Evolutionary conservation across 176 grass and related monocot genomes (phyloP), one percentile per base, ranked within the genome.

Genomic region (Cocos nucifera): DNA sequence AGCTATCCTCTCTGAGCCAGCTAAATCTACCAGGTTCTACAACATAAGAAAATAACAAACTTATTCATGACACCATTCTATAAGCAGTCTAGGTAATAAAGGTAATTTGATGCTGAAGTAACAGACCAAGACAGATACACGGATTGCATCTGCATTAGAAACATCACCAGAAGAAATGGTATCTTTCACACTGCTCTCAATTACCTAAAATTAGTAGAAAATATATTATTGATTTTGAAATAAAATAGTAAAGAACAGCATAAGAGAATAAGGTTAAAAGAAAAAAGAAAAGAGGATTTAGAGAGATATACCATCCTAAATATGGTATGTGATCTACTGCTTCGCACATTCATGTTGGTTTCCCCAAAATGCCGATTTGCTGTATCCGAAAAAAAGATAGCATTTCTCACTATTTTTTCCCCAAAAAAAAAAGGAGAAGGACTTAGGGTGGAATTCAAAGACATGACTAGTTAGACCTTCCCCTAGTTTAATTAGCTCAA

Each of bases 21-120:
- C 93, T 63, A 92, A 84, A 67, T 98, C 94, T 23, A 98, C 94
- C 57, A 98, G 74, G 49, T 98, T 98, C 88, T 98, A 80, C n/a
- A 44, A 44, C 35, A 78, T 56, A 49, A n/a, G 5, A 78, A 65
- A 57, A 54, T 0, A 65, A 9, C 20, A 61, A 61, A 8, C 2
- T 66, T 35, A 44, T 44, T 30, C 2, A 12, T 12, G 35, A 44
- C 9, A 44, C 35, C 14, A 12, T 9, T 3, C 9, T 44, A 44
- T 44, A 44, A 44, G 35, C 35, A 44, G 35, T 44, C 35, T 44
- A 44, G 35, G 35, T 12, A 44, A 12, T 44, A 44, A 44, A 44
- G 35, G 8, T 44, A 0, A 12, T 10, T 14, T 44, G 35, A 44
- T 44, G 35, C 6, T 12, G 1, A 44, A 44, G 35, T 44, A 14